These are phyloP conservation scores for Zoysia pacifica DNA, from an alignment of 176 grass and related monocot genomes.

Conservation along the genomic window DNA sequence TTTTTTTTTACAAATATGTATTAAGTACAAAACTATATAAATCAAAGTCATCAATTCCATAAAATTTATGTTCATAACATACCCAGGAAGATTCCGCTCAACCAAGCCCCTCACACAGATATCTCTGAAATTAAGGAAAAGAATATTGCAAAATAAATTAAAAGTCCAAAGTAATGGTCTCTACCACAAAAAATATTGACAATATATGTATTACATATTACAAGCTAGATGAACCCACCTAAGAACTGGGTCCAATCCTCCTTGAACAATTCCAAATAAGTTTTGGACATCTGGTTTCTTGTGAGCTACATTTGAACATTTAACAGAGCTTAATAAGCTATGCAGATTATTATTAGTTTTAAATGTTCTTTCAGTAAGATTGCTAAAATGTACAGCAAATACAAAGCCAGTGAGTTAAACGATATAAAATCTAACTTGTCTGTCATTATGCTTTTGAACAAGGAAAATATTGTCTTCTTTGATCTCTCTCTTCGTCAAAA, in stretches of 20 bases:
- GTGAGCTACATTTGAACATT: constrained; percentile 78
- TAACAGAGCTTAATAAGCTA: constrained; percentile 39
- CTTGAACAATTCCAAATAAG: constrained; percentile 99
- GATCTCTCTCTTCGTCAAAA: neutral
- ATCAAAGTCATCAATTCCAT: neutral
- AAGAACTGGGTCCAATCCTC: constrained; percentile 93
- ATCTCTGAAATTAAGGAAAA: constrained; percentile 61
- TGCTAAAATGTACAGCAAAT: constrained; percentile 26
- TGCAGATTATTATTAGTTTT: constrained; percentile 12
- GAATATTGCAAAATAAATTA: constrained; percentile 8
- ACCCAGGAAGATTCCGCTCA: constrained; percentile 92
- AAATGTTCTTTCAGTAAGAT: constrained; percentile 15
- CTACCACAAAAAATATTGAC: neutral
- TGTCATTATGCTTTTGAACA: neutral
- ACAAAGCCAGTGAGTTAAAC: constrained; percentile 18
- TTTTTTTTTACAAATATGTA: neutral
- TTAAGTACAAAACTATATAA: neutral
- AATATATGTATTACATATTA: constrained; percentile 23
- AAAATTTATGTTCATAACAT: constrained; percentile 28
- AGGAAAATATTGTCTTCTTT: neutral
- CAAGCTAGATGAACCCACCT: constrained; percentile 54
- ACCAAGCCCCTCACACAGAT: constrained; percentile 87
- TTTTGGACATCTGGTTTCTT: constrained; percentile 91
- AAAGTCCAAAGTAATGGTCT: constrained; percentile 17
- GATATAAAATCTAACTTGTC: constrained; percentile 19